Percentiles rank a stretch among this genome's conserved stretches.
Evolutionary conservation across 352 stramenopile genomes (phyloP).

Genomic region (Pythium scleroteichum): DNA sequence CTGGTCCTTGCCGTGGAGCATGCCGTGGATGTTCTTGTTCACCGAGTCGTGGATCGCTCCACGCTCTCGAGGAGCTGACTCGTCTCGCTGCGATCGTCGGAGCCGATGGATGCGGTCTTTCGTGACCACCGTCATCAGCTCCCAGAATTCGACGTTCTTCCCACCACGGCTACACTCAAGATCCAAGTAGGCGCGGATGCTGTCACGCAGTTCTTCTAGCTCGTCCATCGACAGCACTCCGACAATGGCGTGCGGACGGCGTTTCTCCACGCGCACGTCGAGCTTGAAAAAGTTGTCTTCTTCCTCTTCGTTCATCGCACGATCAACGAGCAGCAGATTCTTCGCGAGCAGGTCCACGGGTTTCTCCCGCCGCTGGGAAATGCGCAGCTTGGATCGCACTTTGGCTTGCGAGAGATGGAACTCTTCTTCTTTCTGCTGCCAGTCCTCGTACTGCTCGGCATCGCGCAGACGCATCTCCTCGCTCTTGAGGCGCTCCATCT

Average conservation of each 20-base stretch:
- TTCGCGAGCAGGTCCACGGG: constrained; percentile 98
- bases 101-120: constrained; percentile 70
- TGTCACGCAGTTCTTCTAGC: constrained; percentile 78
- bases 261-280: constrained; percentile 81
- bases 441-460: constrained; percentile 97
- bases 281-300: constrained; percentile 74
- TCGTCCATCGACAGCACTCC: constrained; percentile 82
- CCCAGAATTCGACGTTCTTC: constrained; percentile 86
- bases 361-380: constrained; percentile 91
- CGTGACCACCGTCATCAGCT: constrained; percentile 76
- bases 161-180: constrained; percentile 67
- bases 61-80: constrained; percentile 49
- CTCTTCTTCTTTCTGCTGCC: constrained; percentile 97
- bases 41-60: constrained; percentile 86
- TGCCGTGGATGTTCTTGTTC: constrained; percentile 85
- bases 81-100: constrained; percentile 60
- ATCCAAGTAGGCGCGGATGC: constrained; percentile 91
- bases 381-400: constrained; percentile 89
- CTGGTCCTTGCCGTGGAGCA: constrained; percentile 85
- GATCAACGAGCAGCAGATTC: constrained; percentile 96
- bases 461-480: constrained; percentile 96
- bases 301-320: constrained; percentile 55
- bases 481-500: constrained; percentile 94
- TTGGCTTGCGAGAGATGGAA: constrained; percentile 95
- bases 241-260: constrained; percentile 62